Conservation (phyloP, 305 asterid species). For the Ilex paraguariensis region DNA sequence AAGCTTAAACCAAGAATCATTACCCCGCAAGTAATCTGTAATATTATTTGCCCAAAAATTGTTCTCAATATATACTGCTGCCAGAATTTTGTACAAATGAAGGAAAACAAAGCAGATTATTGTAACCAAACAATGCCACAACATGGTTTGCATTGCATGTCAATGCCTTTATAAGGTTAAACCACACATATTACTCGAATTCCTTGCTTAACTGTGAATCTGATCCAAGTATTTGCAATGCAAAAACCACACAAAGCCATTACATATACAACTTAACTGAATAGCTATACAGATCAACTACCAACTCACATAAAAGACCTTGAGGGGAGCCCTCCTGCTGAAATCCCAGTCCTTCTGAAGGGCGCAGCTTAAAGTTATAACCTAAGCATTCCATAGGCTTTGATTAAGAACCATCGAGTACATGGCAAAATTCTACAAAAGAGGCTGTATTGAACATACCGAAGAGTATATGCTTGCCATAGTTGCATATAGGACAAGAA, state of each 20-base stretch:
- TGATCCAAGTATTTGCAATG: not conserved
- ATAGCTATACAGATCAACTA: not conserved
- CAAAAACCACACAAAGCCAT: not conserved
- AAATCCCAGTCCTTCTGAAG: constrained; percentile 48
- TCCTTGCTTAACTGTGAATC: not conserved
- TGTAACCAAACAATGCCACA: too few relatives aligned
- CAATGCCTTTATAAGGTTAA: not conserved
- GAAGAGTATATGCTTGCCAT: constrained; percentile 56
- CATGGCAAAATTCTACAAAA: constrained; percentile 1
- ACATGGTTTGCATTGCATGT: too few relatives aligned
- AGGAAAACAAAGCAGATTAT: too few relatives aligned
- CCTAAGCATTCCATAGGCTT: constrained; percentile 33
- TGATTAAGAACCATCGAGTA: not conserved
- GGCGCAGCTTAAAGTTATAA: constrained; percentile 34
- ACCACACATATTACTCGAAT: not conserved
- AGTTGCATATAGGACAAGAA: constrained; percentile 68
- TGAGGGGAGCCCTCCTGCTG: constrained; percentile 26
- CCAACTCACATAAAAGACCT: constrained; percentile 59
- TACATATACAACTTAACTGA: not conserved
- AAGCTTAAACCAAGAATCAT: constrained; percentile 42
- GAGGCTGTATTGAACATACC: constrained; percentile 33
- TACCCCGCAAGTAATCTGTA: constrained; percentile 53
- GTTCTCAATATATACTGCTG: constrained; percentile 3
- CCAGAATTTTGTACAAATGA: constrained; percentile 11
- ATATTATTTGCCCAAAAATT: too few relatives aligned